Evolutionary conservation across 805 yeast genomes (phyloP), one percentile per base, ranked within the genome.

Genomic region (Lachancea thermotolerans): DNA sequence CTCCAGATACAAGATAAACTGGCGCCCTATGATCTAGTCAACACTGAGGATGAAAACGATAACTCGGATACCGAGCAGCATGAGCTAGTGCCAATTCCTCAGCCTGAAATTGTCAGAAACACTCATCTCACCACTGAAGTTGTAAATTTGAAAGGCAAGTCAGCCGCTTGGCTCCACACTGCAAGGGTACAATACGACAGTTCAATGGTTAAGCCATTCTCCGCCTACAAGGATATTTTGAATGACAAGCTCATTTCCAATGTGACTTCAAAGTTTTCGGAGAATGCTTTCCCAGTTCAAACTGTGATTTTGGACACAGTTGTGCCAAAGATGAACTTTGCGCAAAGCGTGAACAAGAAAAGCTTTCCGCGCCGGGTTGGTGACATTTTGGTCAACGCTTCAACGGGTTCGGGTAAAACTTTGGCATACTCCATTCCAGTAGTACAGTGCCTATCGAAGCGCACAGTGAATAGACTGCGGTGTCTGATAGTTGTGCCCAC

Each of bases 341-440:
- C 64, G 2, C 41, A 51, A 17, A 43, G 45, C 9, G 48, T 54
- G 9, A 60, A 62, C 10, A 68, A 61, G 47, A 65, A 56, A 44
- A 48, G 69, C 21, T 65, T 70, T 35, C 82, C 86, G 1, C 78
- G 72, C 44, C 70, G 76, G 35, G 69, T 71, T 46, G 91, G 91
- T 18, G 95, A 93, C 64, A 64, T 89, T 15, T 69, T 91, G 37
- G 95, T 91, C 5, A 90, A 91, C 64, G 95, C 99, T 1, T 78
- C 95, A 10, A 91, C 99, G 0, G 99, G 99, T 36, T 85, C 95
- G 0, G 99, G 99, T 57, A 91, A 91, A 60, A 91, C 99, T 0
- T 69, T 93, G 44, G 95, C 96, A 2, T 91, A 91, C 58, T 73
- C 80, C 41, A 73, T 91, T 2, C 98, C 99, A 1, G 74, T 93